phyloP scores from a whole-genome alignment of 2,329 filamentous ascomycete genomes.

The Xylaria sp. region DNA sequence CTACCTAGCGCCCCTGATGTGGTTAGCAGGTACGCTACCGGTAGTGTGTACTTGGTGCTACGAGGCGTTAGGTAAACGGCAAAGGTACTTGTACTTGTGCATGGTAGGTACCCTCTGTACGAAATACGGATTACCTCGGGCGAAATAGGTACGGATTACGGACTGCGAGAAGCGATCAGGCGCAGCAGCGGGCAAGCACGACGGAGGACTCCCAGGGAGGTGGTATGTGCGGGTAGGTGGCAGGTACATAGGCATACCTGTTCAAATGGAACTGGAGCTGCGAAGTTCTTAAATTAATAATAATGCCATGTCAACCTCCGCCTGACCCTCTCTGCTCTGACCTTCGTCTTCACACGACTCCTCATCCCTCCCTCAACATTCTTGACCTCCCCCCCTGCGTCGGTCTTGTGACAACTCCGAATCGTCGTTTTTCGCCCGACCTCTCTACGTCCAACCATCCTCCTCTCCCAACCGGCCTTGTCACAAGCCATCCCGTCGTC shows the following conservation, averaged over 20 bases:
- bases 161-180: background rate
- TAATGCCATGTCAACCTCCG: slow-evolving; percentile 14
- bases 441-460: background rate
- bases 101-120: background rate
- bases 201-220: background rate
- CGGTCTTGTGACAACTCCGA: slow-evolving; percentile 8
- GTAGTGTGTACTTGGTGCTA: no score
- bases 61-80: no score
- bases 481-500: background rate
- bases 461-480: background rate
- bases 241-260: background rate
- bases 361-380: slow-evolving; percentile 4
- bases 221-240: no score
- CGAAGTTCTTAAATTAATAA: background rate
- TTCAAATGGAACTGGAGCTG: background rate
- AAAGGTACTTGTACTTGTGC: no score
- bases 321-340: slow-evolving; percentile 1
- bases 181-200: background rate
- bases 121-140: background rate
- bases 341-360: slow-evolving; percentile 4
- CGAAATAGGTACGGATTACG: background rate
- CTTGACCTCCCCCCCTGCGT: background rate
- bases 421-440: background rate
- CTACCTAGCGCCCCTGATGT: no score
- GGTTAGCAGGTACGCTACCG: no score